Conservation (phyloP, 2,329 filamentous ascomycete genomes). For the Sarocladium oryzae region DNA sequence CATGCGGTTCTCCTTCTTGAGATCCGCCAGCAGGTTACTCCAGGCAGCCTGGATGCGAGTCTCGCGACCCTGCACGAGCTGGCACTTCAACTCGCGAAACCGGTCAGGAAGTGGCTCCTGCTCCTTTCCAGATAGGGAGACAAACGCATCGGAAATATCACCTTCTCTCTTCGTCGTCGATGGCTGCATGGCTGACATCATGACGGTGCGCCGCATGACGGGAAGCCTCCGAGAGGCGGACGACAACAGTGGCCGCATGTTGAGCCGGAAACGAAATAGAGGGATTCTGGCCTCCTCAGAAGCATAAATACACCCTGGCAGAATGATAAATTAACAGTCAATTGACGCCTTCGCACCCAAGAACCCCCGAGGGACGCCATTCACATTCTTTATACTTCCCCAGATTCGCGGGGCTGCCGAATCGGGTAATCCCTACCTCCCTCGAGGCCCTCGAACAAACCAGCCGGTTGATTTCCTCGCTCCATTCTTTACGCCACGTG, state of each 20-base stretch:
- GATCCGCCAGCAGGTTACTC: slow-evolving; percentile 37
- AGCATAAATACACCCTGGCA: no score
- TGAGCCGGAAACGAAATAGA: no score
- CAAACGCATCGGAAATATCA: slow-evolving; percentile 57
- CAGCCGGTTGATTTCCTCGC: background rate
- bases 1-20: slow-evolving; percentile 40
- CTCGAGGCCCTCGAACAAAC: background rate
- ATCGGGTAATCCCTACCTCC: slow-evolving; percentile 1
- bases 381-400: slow-evolving; percentile 1
- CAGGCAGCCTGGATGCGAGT: slow-evolving; percentile 40
- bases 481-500: background rate
- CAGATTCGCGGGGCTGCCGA: slow-evolving; percentile 7
- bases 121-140: slow-evolving; percentile 46
- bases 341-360: no score
- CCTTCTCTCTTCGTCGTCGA: slow-evolving; percentile 43
- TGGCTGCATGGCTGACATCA: slow-evolving; percentile 1
- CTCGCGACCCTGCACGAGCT: slow-evolving; percentile 44
- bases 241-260: background rate
- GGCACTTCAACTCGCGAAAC: slow-evolving; percentile 50
- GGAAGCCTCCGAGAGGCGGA: background rate
- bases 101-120: slow-evolving; percentile 43
- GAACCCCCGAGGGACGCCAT: no score
- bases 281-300: no score
- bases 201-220: background rate
- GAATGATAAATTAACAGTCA: no score